Evolutionary conservation across 2,329 filamentous ascomycete species (phyloP), one percentile per base, ranked within the genome.

Genomic region (Colletotrichum lindemuthianum): DNA sequence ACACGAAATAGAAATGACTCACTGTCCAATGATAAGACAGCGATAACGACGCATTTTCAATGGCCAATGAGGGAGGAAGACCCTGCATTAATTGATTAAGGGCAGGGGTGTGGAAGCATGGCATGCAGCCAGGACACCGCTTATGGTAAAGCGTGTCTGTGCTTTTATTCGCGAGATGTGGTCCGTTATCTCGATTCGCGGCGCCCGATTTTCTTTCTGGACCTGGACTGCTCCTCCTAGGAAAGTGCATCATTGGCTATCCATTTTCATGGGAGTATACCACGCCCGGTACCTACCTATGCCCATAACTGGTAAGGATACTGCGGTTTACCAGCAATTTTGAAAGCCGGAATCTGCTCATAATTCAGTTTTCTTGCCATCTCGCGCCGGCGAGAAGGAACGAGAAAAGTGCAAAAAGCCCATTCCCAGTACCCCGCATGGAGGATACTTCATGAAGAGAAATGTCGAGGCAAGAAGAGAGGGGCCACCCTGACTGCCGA

Each of bases 51-150:
- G 57, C 51, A 13, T 13, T 32, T 24, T 3, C 11, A 8, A 34
- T 24, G 13, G 16, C 58, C 58, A 65, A 65, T 65, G 40, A 37
- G 32, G 24, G 32, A 6, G 45, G 51, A 47, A 32, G 61, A 65
- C 61, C 58, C 61, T 65, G 61, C 51, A 56, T 65, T 24, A 11
- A 52, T 61, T 61, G 45, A 61, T 52, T 43, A 56, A 60, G 39
- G 8, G 40, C 61, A 65, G 58, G 61, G 61, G 33, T 61, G 10
- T 5, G 16, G 58, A 52, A 61, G 61, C 61, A 51, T 51, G 58
- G 51, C 45, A 61, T 56, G 61, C 51, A 51, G 50, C 51, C 45
- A 33, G 61, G 61, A 50, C 52, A 6, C 61, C 51, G 10, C 8
- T 51, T 36, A 8, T 12, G 51, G 59, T 4, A 36, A 65, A 36